Base-by-base conservation (phyloP, 768 basidiomycete species). In the Fomitopsis pulvina region DNA sequence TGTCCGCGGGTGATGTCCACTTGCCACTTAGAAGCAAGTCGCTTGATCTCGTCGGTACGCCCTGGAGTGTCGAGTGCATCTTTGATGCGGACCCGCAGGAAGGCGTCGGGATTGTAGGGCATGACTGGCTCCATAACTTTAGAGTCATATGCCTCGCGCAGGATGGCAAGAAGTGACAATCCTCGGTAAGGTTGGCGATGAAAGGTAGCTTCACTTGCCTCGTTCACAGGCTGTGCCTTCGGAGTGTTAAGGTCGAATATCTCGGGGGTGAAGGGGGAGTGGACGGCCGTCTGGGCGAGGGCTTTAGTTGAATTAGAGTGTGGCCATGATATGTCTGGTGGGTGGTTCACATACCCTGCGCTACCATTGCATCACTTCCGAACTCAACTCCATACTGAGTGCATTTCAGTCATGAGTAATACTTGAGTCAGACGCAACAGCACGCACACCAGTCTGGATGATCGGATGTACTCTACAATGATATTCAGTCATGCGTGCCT, bases 401-500 rank as follows among this genome's bases (percentile, higher is more conserved):
- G 40, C n/a, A 52, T 45, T 29, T 30, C 39, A 2, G 40, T 8
- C 16, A 11, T 22, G 4, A n/a, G 12, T n/a, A n/a, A n/a, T n/a
- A n/a, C n/a, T n/a, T n/a, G n/a, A n/a, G n/a, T n/a, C n/a, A n/a
- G n/a, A n/a, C n/a, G n/a, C n/a, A n/a, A n/a, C n/a, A n/a, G n/a
- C n/a, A 71, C 74, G 39, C 58, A 80, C 79, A 37, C 80, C 81
- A n/a, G 72, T 63, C 55, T 77, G 74, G 42, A 83, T 83, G 42
- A 79, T 60, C 0, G 79, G 77, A 62, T 83, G 81, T 11, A 75
- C 50, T 3, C 79, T 82, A 51, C 10, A 16, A 34, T 2, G 14
- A 8, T 18, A 25, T 29, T 14, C 20, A 2, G n/a, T 9, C 39
- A 9, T 21, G 10, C 20, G 21, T 21, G 6, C 42, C 6, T 21